Percentiles rank a stretch among this genome's conserved stretches.
These are phyloP conservation scores for Solanum piurae DNA, from an alignment of 257 asterid species.

Conservation along the genomic window DNA sequence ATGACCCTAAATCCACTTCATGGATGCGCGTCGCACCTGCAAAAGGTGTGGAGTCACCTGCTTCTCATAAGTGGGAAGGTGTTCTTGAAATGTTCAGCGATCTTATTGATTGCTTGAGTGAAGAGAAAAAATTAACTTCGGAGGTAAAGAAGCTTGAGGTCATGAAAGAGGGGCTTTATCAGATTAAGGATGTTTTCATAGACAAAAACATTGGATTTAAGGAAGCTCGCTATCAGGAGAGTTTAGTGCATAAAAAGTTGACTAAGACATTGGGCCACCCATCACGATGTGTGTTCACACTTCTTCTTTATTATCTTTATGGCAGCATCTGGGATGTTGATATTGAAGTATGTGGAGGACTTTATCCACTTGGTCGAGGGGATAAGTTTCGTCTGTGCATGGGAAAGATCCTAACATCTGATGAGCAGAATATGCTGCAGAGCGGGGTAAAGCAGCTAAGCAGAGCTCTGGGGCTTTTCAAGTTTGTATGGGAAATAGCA, in stretches of 20 bases:
- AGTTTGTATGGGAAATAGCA: constrained; percentile 80
- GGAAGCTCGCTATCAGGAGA: constrained; percentile 61
- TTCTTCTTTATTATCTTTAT: constrained; percentile 52
- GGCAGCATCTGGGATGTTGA: constrained; percentile 52
- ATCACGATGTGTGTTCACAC: constrained; percentile 69
- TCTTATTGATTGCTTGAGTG: constrained; percentile 40
- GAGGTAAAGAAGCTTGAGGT: constrained; percentile 50
- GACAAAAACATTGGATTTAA: constrained; percentile 68
- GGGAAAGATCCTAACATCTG: constrained; percentile 68
- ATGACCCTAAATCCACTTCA: constrained; percentile 61
- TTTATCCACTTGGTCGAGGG: constrained; percentile 29
- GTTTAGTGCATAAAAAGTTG: constrained; percentile 61
- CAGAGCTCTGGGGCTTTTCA: constrained; percentile 61
- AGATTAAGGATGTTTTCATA: constrained; percentile 53
- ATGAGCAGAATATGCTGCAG: constrained; percentile 45
- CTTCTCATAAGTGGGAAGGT: neutral
- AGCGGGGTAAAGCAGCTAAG: constrained; percentile 63
- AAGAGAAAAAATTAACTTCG: constrained; percentile 15
- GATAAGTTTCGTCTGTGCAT: constrained; percentile 45
- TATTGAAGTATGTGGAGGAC: constrained; percentile 75
- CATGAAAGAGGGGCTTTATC: constrained; percentile 84
- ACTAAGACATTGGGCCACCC: constrained; percentile 62
- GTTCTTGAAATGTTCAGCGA: constrained; percentile 17
- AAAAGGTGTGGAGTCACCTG: constrained; percentile 9
- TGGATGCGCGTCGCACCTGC: constrained; percentile 83